phyloP scores from a whole-genome alignment of 2,329 filamentous ascomycete species.

The Penicillium concentricum region DNA sequence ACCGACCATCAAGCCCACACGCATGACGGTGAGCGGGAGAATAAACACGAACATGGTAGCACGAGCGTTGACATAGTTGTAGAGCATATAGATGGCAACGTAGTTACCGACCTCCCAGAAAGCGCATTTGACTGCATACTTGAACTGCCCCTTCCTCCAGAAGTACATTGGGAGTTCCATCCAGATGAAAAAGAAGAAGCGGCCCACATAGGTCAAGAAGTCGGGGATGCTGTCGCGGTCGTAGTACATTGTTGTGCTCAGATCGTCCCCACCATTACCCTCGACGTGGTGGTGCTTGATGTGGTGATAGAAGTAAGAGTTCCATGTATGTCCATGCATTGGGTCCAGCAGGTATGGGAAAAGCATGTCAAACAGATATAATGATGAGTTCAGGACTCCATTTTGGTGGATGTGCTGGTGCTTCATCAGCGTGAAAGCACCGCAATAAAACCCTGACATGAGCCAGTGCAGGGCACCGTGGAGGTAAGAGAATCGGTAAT shows the following conservation, averaged over 20 bases:
- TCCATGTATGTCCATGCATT: conserved; percentile 80
- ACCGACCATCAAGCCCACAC: conserved; percentile 73
- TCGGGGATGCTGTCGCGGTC: conserved; percentile 67
- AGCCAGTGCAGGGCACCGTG: conserved; percentile 66
- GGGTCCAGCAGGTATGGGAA: conserved; percentile 76
- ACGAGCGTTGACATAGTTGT: conserved; percentile 49
- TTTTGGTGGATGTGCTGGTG: conserved; percentile 81
- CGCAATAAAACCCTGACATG: conserved; percentile 68
- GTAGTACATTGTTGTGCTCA: conserved; percentile 73
- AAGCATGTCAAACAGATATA: conserved; percentile 57
- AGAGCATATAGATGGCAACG: conserved; percentile 52
- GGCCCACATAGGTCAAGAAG: conserved; percentile 69
- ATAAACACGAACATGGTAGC: conserved; percentile 66
- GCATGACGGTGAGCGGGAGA: conserved; percentile 64
- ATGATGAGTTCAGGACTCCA: conserved; percentile 61
- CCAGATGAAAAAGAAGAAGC: conserved; percentile 74
- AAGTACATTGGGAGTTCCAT: conserved; percentile 75
- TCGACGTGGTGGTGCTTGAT: conserved; percentile 85
- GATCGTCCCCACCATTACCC: conserved; percentile 72
- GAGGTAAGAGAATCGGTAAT: conserved; percentile 63
- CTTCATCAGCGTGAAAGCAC: conserved; percentile 76
- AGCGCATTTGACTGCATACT: conserved; percentile 55
- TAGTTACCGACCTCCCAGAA: conserved; percentile 64
- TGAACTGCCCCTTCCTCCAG: conserved; percentile 58
- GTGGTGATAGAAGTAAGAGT: conserved; percentile 81